phyloP scores from a whole-genome alignment of 164 flowering plant species.

The Macadamia integrifolia region DNA sequence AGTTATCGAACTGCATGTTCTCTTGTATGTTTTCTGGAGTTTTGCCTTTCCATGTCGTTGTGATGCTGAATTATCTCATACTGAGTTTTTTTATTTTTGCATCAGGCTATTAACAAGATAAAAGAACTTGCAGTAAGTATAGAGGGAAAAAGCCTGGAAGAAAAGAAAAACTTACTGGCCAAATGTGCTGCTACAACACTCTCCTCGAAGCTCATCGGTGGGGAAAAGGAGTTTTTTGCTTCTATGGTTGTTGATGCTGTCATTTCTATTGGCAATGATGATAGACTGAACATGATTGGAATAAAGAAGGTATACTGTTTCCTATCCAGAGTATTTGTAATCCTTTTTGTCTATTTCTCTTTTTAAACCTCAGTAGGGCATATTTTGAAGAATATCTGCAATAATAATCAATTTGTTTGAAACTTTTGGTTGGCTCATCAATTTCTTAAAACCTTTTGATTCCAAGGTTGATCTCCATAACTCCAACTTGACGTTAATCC shows the following conservation, averaged over 20 bases:
- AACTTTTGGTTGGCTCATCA: too few relatives aligned
- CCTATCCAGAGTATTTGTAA: background rate
- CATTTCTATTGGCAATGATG: conserved; percentile 77
- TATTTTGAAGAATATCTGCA: background rate
- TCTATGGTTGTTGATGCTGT: conserved; percentile 97
- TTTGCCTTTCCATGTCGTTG: background rate
- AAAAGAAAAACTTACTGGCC: conserved; percentile 72
- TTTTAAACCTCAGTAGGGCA: background rate
- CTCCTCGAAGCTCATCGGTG: conserved; percentile 94
- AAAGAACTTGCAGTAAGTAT: conserved; percentile 84
- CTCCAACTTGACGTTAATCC: too few relatives aligned
- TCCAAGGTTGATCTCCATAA: too few relatives aligned
- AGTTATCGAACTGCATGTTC: conserved; percentile 71
- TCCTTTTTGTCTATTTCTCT: too few relatives aligned
- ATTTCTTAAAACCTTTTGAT: too few relatives aligned
- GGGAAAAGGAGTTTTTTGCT: conserved; percentile 97
- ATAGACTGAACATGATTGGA: conserved; percentile 88
- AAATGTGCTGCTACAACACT: conserved; percentile 98
- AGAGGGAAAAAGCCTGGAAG: conserved; percentile 90
- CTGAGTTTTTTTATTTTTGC: background rate
- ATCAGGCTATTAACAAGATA: conserved; percentile 79
- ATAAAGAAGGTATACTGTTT: conserved; percentile 70
- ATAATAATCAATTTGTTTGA: too few relatives aligned
- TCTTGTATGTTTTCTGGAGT: conserved; percentile 40
- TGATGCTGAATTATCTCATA: background rate